Conservation (phyloP, 2,329 filamentous ascomycete genomes). For the Davidsoniella virescens region DNA sequence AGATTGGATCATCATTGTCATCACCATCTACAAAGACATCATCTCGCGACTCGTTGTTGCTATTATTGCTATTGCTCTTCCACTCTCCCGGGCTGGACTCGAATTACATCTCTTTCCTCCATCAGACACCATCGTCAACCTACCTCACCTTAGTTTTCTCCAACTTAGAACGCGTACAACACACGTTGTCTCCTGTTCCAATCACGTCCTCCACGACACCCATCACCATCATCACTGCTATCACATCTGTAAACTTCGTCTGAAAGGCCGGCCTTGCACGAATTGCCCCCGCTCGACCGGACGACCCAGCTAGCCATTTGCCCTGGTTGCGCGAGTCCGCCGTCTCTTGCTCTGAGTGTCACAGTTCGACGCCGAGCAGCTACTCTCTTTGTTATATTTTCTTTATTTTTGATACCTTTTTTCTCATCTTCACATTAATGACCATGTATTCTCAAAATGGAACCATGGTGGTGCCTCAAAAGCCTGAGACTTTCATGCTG, state of each 20-base stretch:
- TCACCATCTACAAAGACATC: not conserved
- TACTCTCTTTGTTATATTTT: conserved; percentile 1
- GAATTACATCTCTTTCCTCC: conserved; percentile 2
- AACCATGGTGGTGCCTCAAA: conserved; percentile 80
- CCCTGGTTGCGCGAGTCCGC: not conserved
- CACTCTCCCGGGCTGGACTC: conserved; percentile 15
- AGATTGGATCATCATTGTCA: conserved; percentile 1
- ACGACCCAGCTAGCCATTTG: not conserved
- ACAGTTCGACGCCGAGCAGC: not conserved
- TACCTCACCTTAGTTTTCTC: not conserved
- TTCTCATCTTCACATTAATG: conserved; percentile 8
- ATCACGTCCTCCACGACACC: conserved; percentile 7
- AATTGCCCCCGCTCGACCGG: not conserved
- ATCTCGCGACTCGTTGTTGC: conserved; percentile 1
- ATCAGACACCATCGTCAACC: not conserved
- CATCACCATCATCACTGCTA: not conserved
- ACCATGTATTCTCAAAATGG: conserved; percentile 69
- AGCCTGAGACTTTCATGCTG: conserved; percentile 97
- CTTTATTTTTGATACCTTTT: conserved; percentile 2
- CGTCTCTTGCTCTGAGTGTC: too few relatives aligned
- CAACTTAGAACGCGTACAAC: conserved; percentile 8
- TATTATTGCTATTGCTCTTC: not conserved
- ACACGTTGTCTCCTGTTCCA: conserved; percentile 5
- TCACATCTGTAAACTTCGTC: not conserved
- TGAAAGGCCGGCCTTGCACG: conserved; percentile 7